Base-by-base conservation (phyloP, 2,329 filamentous ascomycete genomes). In the Fusarium multiceps region DNA sequence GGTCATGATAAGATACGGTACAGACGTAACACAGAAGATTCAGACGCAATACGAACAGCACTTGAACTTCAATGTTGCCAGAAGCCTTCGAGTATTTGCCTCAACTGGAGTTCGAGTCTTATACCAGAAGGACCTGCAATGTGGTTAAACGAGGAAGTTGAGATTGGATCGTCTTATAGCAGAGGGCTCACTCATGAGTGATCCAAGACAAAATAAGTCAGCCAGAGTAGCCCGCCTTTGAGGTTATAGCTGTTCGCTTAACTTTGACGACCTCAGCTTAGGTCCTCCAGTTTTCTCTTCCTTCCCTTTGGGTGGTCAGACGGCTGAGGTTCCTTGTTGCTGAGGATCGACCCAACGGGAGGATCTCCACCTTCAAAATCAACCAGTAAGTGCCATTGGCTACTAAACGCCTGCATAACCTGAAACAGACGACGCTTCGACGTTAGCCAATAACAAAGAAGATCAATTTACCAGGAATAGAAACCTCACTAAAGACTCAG, bases 341-440 rank as follows among this genome's bases (percentile, higher is more conserved):
- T 48, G 13, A 59, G 43, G 64, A 50, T 47, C 43, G 21, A 34
- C 55, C 18, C 49, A 55, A 25, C 59, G 46, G 34, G 16, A 46
- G 12, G 43, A 28, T 55, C 53, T 43, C 72, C 72, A 73, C 68
- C 43, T 16, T 43, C 50, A 51, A 54, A 57, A 30, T 50, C 53
- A 47, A 43, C 42, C 32, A 42, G 41, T 41, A 54, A 55, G 46
- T 16, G 40, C 60, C 47, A 79, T 78, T 78, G 77, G 77, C 59
- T 69, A 51, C 25, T 72, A 77, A 68, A 61, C 72, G 75, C 72
- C 72, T 66, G 74, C 77, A 78, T 74, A 76, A 77, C 72, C 78
- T 79, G 77, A 79, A 79, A 79, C 77, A 76, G 70, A 78, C 76
- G 75, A 79, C 62, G 72, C 61, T 63, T 64, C 65, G 56, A 59